Evolutionary conservation across 129 eudicot genomes (phyloP).

Genomic region (Helichrysum umbraculigerum): DNA sequence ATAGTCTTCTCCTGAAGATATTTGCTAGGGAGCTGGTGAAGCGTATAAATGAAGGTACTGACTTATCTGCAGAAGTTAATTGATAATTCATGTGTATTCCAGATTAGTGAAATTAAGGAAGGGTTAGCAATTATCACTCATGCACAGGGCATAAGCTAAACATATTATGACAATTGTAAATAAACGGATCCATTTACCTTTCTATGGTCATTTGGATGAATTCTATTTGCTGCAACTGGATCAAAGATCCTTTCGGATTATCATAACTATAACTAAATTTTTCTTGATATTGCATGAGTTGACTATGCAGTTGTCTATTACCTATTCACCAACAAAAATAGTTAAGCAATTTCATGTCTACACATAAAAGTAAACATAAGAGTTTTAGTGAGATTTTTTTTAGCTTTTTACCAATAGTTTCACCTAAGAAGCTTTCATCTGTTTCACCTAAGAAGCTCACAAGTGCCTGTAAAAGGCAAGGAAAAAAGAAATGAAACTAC

Average conservation of each 20-base stretch:
- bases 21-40: conserved; percentile 76
- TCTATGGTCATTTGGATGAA: conserved; percentile 92
- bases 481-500: background rate
- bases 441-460: conserved; percentile 83
- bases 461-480: conserved; percentile 66
- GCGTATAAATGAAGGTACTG: conserved; percentile 65
- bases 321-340: conserved; percentile 26
- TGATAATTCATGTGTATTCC: background rate
- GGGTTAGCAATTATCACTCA: background rate
- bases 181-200: conserved; percentile 50
- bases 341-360: background rate
- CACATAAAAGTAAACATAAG: background rate
- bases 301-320: conserved; percentile 41
- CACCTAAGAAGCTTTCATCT: conserved; percentile 41
- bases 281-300: conserved; percentile 30
- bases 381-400: background rate
- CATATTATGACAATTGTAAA: background rate
- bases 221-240: conserved; percentile 88
- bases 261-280: conserved; percentile 41
- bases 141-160: background rate
- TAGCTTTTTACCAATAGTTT: conserved; percentile 48
- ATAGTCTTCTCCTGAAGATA: conserved; percentile 60
- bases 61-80: conserved; percentile 59
- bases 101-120: background rate
- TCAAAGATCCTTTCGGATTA: conserved; percentile 56